phyloP scores from a whole-genome alignment of 495 filamentous ascomycete species.

The Talaromyces proteolyticus region DNA sequence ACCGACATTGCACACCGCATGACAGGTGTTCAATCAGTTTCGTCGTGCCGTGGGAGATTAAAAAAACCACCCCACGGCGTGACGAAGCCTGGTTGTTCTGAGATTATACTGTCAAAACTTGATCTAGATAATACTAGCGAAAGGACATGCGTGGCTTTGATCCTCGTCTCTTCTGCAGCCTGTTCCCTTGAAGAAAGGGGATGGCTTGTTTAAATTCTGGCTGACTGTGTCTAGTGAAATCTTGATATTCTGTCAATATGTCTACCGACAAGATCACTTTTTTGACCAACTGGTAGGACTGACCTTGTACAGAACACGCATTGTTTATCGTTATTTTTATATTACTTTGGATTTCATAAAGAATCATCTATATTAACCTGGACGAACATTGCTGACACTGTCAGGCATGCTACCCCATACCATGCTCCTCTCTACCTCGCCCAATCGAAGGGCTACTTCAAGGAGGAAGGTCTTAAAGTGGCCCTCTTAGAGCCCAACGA shows the following conservation, averaged over 20 bases:
- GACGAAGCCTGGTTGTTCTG: slow-evolving; percentile 40
- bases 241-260: slow-evolving; percentile 44
- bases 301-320: background rate
- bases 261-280: slow-evolving; percentile 72
- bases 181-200: slow-evolving; percentile 7
- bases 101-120: slow-evolving; percentile 71
- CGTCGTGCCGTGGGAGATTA: slow-evolving; percentile 1
- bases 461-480: slow-evolving; percentile 63
- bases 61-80: slow-evolving; percentile 3
- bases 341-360: too few relatives aligned
- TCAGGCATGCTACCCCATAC: slow-evolving; percentile 67
- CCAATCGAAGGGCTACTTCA: slow-evolving; percentile 64
- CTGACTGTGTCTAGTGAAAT: slow-evolving; percentile 19
- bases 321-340: background rate
- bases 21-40: slow-evolving; percentile 49
- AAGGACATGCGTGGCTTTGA: slow-evolving; percentile 67
- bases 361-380: too few relatives aligned
- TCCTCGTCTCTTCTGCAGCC: slow-evolving; percentile 26
- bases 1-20: slow-evolving; percentile 48
- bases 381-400: too few relatives aligned
- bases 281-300: slow-evolving; percentile 60
- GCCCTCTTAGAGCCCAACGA: slow-evolving; percentile 67
- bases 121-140: slow-evolving; percentile 83
- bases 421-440: slow-evolving; percentile 67
- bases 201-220: slow-evolving; percentile 1